These are phyloP conservation scores for Paramecium caudatum DNA, from an alignment of 73 alveolate genomes.

Conservation along the genomic window DNA sequence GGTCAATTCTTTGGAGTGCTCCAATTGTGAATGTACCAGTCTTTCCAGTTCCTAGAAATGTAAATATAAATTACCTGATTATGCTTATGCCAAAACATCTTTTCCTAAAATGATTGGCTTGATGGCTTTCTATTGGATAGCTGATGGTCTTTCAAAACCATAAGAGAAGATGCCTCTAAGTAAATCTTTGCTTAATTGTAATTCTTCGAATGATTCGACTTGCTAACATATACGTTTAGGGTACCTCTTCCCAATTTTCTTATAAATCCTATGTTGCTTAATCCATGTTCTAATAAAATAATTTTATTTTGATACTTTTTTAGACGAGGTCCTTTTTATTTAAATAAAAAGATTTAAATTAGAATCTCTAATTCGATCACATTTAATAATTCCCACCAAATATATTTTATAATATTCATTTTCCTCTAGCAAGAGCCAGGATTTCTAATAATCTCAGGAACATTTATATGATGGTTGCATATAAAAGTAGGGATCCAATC, in stretches of 20 bases:
- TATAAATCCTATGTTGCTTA: conserved; percentile 46
- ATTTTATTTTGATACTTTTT: conserved; percentile 21
- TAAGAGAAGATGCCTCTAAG: conserved; percentile 77
- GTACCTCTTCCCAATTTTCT: conserved; percentile 65
- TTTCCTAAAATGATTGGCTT: conserved; percentile 95
- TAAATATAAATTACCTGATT: conserved; percentile 74
- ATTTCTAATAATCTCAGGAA: conserved; percentile 26
- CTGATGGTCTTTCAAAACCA: conserved; percentile 98
- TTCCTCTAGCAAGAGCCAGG: conserved; percentile 26
- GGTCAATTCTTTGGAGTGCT: conserved; percentile 90
- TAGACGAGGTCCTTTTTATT: background rate
- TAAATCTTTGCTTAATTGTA: conserved; percentile 46
- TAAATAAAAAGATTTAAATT: conserved; percentile 18
- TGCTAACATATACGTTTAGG: background rate
- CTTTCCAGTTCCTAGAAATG: conserved; percentile 95
- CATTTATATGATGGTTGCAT: conserved; percentile 18
- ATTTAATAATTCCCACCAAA: conserved; percentile 56
- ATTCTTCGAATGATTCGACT: conserved; percentile 62
- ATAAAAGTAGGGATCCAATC: conserved; percentile 11
- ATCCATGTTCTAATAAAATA: conserved; percentile 58
- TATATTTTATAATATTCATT: too few relatives aligned
- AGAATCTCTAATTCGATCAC: background rate
- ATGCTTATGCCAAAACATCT: conserved; percentile 97
- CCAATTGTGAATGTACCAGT: conserved; percentile 96
- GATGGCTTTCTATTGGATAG: conserved; percentile 96